Evolutionary conservation across 495 filamentous ascomycete species (phyloP).

Genomic region (Peziza echinospora): DNA sequence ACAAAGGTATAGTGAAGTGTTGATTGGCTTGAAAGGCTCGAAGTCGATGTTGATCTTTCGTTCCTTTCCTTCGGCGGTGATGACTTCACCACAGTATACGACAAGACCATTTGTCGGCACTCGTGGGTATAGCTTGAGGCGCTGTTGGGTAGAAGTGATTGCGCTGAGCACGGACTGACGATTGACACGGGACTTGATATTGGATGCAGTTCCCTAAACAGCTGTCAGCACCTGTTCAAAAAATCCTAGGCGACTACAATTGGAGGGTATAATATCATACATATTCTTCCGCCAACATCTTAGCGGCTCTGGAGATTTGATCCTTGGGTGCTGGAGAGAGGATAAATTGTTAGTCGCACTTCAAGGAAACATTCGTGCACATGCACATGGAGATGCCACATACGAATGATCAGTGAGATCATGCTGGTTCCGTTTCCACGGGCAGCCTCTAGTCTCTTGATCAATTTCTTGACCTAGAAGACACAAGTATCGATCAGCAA

Average conservation of each 20-base stretch:
- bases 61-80: conserved; percentile 95
- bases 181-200: conserved; percentile 98
- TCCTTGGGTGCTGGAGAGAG: conserved; percentile 51
- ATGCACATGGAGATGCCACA: no score
- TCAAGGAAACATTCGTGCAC: no score
- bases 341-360: conserved; percentile 31
- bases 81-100: conserved; percentile 99
- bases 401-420: conserved; percentile 89
- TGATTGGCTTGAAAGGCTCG: conserved; percentile 98
- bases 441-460: conserved; percentile 83
- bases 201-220: conserved; percentile 95
- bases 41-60: conserved; percentile 99
- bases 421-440: conserved; percentile 91
- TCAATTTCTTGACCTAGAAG: conserved; percentile 87
- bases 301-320: conserved; percentile 83
- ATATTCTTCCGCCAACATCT: conserved; percentile 99
- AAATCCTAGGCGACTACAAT: neutral
- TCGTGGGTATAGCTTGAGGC: conserved; percentile 95
- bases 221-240: conserved; percentile 25
- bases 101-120: conserved; percentile 93
- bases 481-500: conserved; percentile 12
- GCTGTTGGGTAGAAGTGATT: conserved; percentile 96
- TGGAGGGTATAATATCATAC: conserved; percentile 42
- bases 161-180: conserved; percentile 90
- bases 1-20: conserved; percentile 94